Conservation (phyloP, 2,329 filamentous ascomycete genomes). For the Aotearoamyces nothofagi region DNA sequence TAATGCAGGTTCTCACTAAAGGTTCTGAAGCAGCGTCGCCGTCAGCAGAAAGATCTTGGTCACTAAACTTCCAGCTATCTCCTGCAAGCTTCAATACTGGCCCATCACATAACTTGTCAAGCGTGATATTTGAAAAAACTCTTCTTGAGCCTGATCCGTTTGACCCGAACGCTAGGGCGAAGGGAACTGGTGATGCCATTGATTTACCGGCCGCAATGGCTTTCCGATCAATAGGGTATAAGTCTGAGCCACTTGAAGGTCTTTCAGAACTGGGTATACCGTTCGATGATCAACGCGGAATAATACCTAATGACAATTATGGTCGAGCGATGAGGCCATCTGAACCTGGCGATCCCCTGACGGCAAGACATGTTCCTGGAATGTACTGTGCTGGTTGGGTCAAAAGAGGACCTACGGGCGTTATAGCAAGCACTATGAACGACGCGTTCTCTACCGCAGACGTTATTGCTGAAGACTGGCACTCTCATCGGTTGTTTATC, state of each 20-base stretch:
- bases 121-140: slow-evolving; percentile 52
- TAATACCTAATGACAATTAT: slow-evolving; percentile 68
- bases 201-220: slow-evolving; percentile 53
- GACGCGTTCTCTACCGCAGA: slow-evolving; percentile 88
- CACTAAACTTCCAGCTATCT: slow-evolving; percentile 70
- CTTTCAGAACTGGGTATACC: slow-evolving; percentile 59
- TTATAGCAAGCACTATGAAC: slow-evolving; percentile 91
- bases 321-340: slow-evolving; percentile 46
- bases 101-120: slow-evolving; percentile 34
- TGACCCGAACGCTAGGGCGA: slow-evolving; percentile 32
- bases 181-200: slow-evolving; percentile 31
- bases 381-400: slow-evolving; percentile 95
- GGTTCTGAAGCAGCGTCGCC: slow-evolving; percentile 38
- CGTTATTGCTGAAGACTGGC: slow-evolving; percentile 68
- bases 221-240: slow-evolving; percentile 93
- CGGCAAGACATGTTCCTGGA: slow-evolving; percentile 35
- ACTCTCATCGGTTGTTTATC: slow-evolving; percentile 28
- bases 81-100: slow-evolving; percentile 45
- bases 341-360: slow-evolving; percentile 2
- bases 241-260: slow-evolving; percentile 61
- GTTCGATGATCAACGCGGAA: slow-evolving; percentile 60
- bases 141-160: slow-evolving; percentile 36
- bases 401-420: slow-evolving; percentile 83
- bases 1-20: slow-evolving; percentile 70
- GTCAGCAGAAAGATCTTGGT: slow-evolving; percentile 54